Evolutionary conservation across 352 stramenopile genomes (phyloP).

Genomic region (Phytophthora pseudosyringae): DNA sequence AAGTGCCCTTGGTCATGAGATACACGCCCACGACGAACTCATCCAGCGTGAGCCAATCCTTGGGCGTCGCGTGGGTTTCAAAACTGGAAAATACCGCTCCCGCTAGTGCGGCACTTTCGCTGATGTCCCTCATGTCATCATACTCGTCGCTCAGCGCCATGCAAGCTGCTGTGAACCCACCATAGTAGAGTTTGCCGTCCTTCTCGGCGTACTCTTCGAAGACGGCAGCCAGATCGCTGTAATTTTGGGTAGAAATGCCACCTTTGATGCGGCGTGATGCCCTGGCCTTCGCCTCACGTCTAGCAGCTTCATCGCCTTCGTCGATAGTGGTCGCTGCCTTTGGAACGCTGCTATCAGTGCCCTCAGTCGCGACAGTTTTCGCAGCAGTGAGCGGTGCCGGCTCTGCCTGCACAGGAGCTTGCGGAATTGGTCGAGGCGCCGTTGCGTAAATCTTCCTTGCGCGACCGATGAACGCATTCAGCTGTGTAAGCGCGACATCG

Average conservation of each 20-base stretch:
- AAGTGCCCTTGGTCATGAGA: slow-evolving; percentile 80
- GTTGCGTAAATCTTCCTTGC: slow-evolving; percentile 60
- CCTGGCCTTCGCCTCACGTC: slow-evolving; percentile 25
- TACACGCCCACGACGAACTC: slow-evolving; percentile 86
- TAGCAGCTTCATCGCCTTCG: slow-evolving; percentile 15
- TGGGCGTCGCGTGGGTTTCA: slow-evolving; percentile 55
- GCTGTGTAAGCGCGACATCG: slow-evolving; percentile 78
- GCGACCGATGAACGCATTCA: slow-evolving; percentile 83
- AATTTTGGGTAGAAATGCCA: slow-evolving; percentile 60
- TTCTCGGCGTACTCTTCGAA: slow-evolving; percentile 63
- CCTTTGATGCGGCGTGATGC: slow-evolving; percentile 46
- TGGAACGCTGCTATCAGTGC: neutral
- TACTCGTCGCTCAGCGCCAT: slow-evolving; percentile 63
- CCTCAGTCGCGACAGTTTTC: slow-evolving; percentile 2
- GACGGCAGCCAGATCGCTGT: slow-evolving; percentile 53
- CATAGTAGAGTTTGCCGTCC: slow-evolving; percentile 63
- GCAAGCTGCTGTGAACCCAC: slow-evolving; percentile 69
- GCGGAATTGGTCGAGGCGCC: slow-evolving; percentile 16
- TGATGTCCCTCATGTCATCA: slow-evolving; percentile 67
- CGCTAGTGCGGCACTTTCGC: slow-evolving; percentile 64
- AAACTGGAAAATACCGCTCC: slow-evolving; percentile 82
- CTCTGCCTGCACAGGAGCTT: slow-evolving; percentile 13
- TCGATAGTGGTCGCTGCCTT: neutral
- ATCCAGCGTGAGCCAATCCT: slow-evolving; percentile 76
- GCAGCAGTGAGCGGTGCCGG: neutral